A percentile compares a stretch with the other conserved stretches of the same genome.
Conservation (phyloP, 345 rosid genomes). For the Cochlearia excelsa region DNA sequence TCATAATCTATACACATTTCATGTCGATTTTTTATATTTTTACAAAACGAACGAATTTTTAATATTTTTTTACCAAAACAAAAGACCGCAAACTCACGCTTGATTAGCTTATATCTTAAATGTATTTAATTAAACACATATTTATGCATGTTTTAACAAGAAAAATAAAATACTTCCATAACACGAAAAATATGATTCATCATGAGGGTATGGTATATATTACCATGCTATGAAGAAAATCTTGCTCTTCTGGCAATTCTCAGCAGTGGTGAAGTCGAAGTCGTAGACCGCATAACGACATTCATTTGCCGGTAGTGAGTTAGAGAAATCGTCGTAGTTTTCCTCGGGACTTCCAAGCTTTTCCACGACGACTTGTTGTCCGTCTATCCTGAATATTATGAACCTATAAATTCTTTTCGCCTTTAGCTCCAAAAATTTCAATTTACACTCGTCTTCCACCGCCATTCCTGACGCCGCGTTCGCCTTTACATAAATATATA, state of each 20-base stretch:
- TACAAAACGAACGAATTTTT: too few relatives aligned
- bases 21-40: too few relatives aligned
- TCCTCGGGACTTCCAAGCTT: slow-evolving; percentile 69
- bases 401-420: slow-evolving; percentile 78
- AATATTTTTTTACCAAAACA: too few relatives aligned
- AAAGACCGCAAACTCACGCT: too few relatives aligned
- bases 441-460: slow-evolving; percentile 85
- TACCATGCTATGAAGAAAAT: slow-evolving; percentile 96
- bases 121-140: too few relatives aligned
- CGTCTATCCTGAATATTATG: slow-evolving; percentile 79
- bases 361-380: slow-evolving; percentile 79
- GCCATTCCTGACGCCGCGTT: slow-evolving; percentile 98
- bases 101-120: too few relatives aligned
- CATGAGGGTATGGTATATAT: too few relatives aligned
- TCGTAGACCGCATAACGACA: slow-evolving; percentile 96
- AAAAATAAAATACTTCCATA: too few relatives aligned
- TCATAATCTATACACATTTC: too few relatives aligned
- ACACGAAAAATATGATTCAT: too few relatives aligned
- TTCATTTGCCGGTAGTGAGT: slow-evolving; percentile 68
- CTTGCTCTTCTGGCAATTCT: slow-evolving; percentile 97
- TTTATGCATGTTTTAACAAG: too few relatives aligned
- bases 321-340: slow-evolving; percentile 69
- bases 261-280: slow-evolving; percentile 74
- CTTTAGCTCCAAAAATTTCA: slow-evolving; percentile 78
- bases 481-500: slow-evolving; percentile 43